Evolutionary conservation across 2,329 filamentous ascomycete genomes (phyloP), one percentile per base, ranked within the genome.

Genomic region (Cladosporium austrohemisphaericum): DNA sequence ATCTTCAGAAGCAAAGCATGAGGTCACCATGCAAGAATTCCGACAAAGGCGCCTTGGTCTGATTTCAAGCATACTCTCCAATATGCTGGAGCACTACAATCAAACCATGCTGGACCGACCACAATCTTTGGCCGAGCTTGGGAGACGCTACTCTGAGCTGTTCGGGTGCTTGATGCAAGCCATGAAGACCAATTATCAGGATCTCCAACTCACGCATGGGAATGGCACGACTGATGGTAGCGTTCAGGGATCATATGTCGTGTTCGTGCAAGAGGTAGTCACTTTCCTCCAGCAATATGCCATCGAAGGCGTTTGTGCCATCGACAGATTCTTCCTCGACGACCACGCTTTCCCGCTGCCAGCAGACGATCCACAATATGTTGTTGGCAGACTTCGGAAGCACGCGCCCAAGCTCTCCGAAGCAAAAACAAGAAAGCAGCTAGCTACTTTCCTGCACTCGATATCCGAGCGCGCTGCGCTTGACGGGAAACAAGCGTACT

Each of bases 141-240:
- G 69, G 44, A 67, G 70, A 48, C 67, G 71, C 25, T 83, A 81
- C 55, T 68, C 67, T 1, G 67, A 73, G 9, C 68, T 81, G 33
- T 68, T 84, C 7, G 72, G 74, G 51, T 65, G 70, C n/a, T 60
- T 83, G 51, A 84, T 84, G 81, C 66, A 65, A 6, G 69, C 76
- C 1, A 83, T 85, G 79, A 81, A 79, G 59, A 66, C 66, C 29
- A 82, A 82, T 51, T 84, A 83, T 52, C 71, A 76, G 50, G 77
- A 81, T 52, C 66, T 81, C 10, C 67, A 71, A 43, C 57, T 58
- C 3, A 40, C 49, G 16, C 10, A 22, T 9, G 50, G 53, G 3
- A 20, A 31, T 31, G 56, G 52, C 26, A 47, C 56, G 2, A 57
- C 59, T 14, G 51, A 60, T 33, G 41, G 49, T 11, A 52, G 46